Base-by-base conservation (phyloP, 495 filamentous ascomycete genomes). In the Trichocladium antarcticum region DNA sequence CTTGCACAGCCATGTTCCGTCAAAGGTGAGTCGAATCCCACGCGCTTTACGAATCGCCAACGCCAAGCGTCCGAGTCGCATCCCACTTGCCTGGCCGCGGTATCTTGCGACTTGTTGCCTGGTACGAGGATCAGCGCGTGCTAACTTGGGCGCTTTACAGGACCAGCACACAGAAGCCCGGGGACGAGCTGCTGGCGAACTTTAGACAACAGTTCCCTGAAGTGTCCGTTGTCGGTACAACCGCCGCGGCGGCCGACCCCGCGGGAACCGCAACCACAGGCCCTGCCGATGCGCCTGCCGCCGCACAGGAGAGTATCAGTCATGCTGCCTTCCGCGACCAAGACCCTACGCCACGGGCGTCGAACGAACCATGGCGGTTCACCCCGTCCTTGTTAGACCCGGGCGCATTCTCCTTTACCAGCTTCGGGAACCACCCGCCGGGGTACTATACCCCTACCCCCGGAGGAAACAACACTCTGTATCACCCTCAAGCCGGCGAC, bases 391-490 rank as follows among this genome's bases (percentile, higher is more conserved):
- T 89, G 28, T 74, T 97, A 59, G 90, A 96, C 53, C 80, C 89
- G 14, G 85, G 78, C 58, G 81, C 87, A 4, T 87, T 89, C 56
- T 76, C 79, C 5, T 95, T 95, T 68, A 68, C 79, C 45, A 71
- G 72, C 37, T 84, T 92, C 53, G 82, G 81, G 49, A 85, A 82
- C 57, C 87, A 95, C 45, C 77, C 81, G 34, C 79, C 83, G 20
- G 83, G 83, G 17, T 89, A 93, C 64, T 95, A 93, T 62, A 89
- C 86, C 0, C 89, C 89, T 2, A 93, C 87, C 1, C 86, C 88
- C 2, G 84, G 83, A 27, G 86, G 84, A n/a, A 80, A 83, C 37
- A 89, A 85, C 56, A 81, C 84, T 3, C 61, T 87, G 37, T 93
- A 86, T 52, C 88, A 92, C 62, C 80, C 73, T 49, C 84, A 89